These are phyloP conservation scores for Boletellus ananas DNA, from an alignment of 768 basidiomycete genomes.

Conservation along the genomic window DNA sequence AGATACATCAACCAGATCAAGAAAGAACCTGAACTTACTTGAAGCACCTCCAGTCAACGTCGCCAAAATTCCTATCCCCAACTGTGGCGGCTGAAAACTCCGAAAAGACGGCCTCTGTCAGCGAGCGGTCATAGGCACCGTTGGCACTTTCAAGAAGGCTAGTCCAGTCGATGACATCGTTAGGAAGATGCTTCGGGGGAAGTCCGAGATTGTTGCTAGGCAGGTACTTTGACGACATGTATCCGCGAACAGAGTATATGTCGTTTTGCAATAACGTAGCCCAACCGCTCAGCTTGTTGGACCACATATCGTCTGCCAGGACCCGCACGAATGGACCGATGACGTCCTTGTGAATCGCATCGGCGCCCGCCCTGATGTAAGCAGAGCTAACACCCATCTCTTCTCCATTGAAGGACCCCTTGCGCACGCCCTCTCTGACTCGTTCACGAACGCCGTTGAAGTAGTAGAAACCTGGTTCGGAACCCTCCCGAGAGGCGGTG, in stretches of 20 bases:
- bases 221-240: slow-evolving; percentile 19
- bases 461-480: slow-evolving; percentile 9
- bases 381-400: background rate
- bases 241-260: slow-evolving; percentile 28
- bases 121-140: slow-evolving; percentile 32
- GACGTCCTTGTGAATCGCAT: background rate
- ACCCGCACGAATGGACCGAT: background rate
- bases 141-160: slow-evolving; percentile 31
- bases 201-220: slow-evolving; percentile 15
- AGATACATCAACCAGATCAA: slow-evolving; percentile 12
- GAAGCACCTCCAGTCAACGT: slow-evolving; percentile 26
- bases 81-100: no score
- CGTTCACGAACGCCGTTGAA: slow-evolving; percentile 1
- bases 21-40: slow-evolving; percentile 24
- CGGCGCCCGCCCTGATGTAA: background rate
- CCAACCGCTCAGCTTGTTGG: slow-evolving; percentile 25
- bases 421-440: background rate
- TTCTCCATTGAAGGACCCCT: background rate
- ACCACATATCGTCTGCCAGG: slow-evolving; percentile 24
- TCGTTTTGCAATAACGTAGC: slow-evolving; percentile 26
- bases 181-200: slow-evolving; percentile 14
- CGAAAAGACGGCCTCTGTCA: slow-evolving; percentile 28
- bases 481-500: slow-evolving; percentile 3
- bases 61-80: background rate
- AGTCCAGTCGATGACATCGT: slow-evolving; percentile 29